Percentiles rank a stretch among this genome's conserved stretches.
Conservation (phyloP, 140 eudicot genomes). For the Oenanthe javanica region DNA sequence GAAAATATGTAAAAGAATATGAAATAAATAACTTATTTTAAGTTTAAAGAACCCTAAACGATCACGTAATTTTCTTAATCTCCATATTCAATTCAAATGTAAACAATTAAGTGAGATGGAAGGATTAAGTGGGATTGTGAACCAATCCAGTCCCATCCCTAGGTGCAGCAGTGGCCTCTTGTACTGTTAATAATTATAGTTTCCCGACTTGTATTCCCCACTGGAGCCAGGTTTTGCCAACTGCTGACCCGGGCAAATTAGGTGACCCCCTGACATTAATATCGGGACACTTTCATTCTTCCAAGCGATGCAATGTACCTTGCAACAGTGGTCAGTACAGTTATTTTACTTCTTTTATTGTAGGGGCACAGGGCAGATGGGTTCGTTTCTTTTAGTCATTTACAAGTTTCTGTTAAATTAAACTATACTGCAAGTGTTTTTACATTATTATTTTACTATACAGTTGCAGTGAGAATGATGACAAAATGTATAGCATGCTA, state of each 20-base stretch:
- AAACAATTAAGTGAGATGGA: too few relatives aligned
- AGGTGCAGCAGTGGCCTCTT: not conserved
- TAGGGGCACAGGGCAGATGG: not conserved
- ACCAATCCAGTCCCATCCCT: not conserved
- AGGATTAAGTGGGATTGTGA: too few relatives aligned
- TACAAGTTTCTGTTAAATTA: too few relatives aligned
- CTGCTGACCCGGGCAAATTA: slow-evolving; percentile 3
- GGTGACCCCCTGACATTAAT: not conserved
- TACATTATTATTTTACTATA: not conserved
- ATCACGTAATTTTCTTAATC: too few relatives aligned
- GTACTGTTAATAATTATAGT: not conserved
- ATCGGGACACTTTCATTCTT: slow-evolving; percentile 4
- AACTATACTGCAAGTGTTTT: too few relatives aligned
- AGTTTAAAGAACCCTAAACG: too few relatives aligned
- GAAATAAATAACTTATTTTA: too few relatives aligned
- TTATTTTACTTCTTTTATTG: not conserved
- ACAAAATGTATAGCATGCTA: not conserved
- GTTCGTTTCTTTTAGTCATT: not conserved
- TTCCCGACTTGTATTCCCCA: not conserved
- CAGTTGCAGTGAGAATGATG: not conserved
- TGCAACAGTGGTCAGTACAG: not conserved
- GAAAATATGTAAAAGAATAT: too few relatives aligned
- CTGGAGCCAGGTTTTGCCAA: not conserved
- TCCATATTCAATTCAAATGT: too few relatives aligned
- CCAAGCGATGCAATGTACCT: not conserved